Base-by-base conservation (phyloP, 106 monocot species). In the Alisma plantagoaquatica region DNA sequence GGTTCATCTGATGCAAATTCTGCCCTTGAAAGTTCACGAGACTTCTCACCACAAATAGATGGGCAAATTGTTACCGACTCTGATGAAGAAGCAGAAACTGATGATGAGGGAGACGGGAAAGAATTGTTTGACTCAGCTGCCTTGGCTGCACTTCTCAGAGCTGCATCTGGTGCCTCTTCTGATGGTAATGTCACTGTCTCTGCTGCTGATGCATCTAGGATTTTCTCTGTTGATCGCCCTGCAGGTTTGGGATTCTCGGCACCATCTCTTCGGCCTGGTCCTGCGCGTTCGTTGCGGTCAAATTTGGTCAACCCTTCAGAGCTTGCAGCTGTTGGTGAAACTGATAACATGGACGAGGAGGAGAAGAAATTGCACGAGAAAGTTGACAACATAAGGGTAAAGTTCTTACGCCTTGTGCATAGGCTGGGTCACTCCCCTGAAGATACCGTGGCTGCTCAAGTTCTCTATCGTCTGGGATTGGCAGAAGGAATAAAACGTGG, bases 341-440 rank as follows among this genome's bases (percentile, higher is more conserved):
- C 72, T 29, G 80, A 80, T 41, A 62, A 56, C 29, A 71, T 85
- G 77, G 63, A 69, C 38, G 81, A 84, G 46, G 84, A 85, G 32
- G 89, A 96, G 60, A 84, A 63, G 72, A 81, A 76, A 55, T 53
- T 96, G 33, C 81, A 81, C 60, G 89, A 89, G 48, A 89, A 96
- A 61, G 81, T 96, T 59, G 89, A 89, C 35, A 54, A 53, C 43
- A 85, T 96, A 29, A 77, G 81, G 57, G 84, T 89, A 57, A 96
- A 84, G 70, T 96, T 84, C 59, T 66, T 96, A 8, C 77, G 89
- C 11, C 84, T 96, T 16, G 76, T 89, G 29, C 71, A 81, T 38
- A 63, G 96, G 33, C 47, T 89, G 33, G 89, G 84, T 1, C 73
- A 84, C 57, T 81, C 89, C 44, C 77, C 96, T 29, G 84, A 96